Conservation (phyloP, 495 filamentous ascomycete species). For the Penicillium riverlandense region DNA sequence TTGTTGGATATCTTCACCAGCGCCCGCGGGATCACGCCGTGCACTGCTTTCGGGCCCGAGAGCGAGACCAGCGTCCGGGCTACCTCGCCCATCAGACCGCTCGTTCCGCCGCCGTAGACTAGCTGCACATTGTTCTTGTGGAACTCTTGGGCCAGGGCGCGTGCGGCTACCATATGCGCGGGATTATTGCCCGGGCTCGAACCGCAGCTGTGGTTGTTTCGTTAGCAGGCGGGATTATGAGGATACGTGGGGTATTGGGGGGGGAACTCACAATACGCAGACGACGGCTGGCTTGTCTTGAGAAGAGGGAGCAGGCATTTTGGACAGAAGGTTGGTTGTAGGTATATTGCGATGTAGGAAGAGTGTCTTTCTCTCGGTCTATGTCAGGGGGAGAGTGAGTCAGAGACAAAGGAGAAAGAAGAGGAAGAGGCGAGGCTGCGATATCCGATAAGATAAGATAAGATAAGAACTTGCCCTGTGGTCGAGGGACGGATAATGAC, state of each 20-base stretch:
- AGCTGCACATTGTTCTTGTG: constrained; percentile 67
- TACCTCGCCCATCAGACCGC: constrained; percentile 90
- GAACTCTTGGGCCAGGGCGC: constrained; percentile 66
- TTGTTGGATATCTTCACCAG: constrained; percentile 66
- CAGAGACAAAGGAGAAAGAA: not conserved
- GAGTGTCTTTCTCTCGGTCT: too few species aligned
- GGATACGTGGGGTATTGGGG: constrained; percentile 2
- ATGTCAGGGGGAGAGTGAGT: too few species aligned
- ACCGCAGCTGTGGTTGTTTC: constrained; percentile 51
- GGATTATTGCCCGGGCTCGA: constrained; percentile 64
- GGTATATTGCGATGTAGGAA: not conserved
- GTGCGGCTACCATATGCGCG: constrained; percentile 65
- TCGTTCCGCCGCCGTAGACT: constrained; percentile 92
- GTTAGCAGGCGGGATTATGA: not conserved
- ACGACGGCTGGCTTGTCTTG: constrained; percentile 51
- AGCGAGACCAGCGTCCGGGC: constrained; percentile 81
- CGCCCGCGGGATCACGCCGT: constrained; percentile 85
- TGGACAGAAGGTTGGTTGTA: constrained; percentile 1
- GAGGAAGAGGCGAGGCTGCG: not conserved
- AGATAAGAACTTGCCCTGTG: not conserved
- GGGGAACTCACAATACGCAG: constrained; percentile 65
- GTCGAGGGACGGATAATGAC: too few species aligned
- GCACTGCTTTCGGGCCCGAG: constrained; percentile 73
- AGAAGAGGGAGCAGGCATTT: constrained; percentile 31
- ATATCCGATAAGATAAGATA: not conserved